Evolutionary conservation across 352 stramenopile species (phyloP).

Genomic region (Phytophthora ramorum): DNA sequence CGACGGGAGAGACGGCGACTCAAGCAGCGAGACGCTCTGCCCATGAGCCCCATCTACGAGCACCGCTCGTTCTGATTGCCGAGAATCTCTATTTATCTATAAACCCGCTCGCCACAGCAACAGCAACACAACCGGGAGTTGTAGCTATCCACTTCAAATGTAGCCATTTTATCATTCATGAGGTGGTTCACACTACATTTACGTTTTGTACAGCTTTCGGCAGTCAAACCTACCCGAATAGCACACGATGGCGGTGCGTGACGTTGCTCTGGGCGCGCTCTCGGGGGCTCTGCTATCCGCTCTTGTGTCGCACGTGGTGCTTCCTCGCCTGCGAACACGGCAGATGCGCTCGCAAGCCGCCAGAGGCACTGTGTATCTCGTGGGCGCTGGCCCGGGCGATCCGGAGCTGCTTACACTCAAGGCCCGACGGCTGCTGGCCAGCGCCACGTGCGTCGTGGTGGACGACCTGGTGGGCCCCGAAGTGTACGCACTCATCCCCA

Average conservation of each 20-base stretch:
- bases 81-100: slow-evolving; percentile 34
- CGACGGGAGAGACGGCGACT: slow-evolving; percentile 22
- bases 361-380: slow-evolving; percentile 64
- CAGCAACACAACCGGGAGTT: background rate
- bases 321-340: slow-evolving; percentile 36
- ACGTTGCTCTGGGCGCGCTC: slow-evolving; percentile 53
- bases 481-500: slow-evolving; percentile 59
- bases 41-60: slow-evolving; percentile 34
- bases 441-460: slow-evolving; percentile 65
- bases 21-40: slow-evolving; percentile 27
- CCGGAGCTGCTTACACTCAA: slow-evolving; percentile 64
- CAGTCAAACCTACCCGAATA: too few species aligned
- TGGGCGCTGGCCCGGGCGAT: slow-evolving; percentile 68
- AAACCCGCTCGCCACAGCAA: slow-evolving; percentile 1
- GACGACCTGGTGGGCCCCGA: slow-evolving; percentile 70
- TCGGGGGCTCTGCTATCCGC: slow-evolving; percentile 51
- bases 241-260: slow-evolving; percentile 45
- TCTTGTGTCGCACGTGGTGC: slow-evolving; percentile 39
- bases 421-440: slow-evolving; percentile 49
- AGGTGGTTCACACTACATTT: background rate
- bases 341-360: slow-evolving; percentile 30
- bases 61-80: slow-evolving; percentile 26
- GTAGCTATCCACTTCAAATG: background rate
- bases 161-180: background rate
- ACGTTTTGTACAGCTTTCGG: slow-evolving; percentile 16